A percentile compares a stretch with the other conserved stretches of the same genome.
phyloP scores from a whole-genome alignment of 306 rosid species.

The Abrus pulchellus region DNA sequence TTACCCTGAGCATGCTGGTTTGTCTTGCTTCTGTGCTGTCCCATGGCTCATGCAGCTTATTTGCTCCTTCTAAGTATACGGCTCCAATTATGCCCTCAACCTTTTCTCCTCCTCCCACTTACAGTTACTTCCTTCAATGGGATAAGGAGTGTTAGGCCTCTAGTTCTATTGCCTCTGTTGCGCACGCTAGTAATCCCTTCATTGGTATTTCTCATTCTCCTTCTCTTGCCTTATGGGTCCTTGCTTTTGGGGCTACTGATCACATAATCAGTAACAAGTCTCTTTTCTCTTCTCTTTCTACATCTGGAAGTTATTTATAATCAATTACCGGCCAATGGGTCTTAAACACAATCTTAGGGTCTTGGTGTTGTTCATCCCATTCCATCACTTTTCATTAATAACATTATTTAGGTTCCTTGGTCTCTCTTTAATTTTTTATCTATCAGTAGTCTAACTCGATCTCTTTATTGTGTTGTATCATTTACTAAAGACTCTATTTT shows the following conservation, averaged over 20 bases:
- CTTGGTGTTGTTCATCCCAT: neutral
- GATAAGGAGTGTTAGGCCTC: neutral
- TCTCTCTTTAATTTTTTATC: no score
- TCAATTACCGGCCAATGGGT: neutral
- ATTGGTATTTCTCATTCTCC: neutral
- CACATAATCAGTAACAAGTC: neutral
- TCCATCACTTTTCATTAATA: neutral
- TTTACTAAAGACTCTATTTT: no score
- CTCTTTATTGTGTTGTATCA: no score
- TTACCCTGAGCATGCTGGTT: no score
- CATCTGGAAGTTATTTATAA: neutral
- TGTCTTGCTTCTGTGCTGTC: no score
- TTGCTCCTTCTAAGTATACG: no score
- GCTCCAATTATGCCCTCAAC: no score
- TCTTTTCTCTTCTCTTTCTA: neutral
- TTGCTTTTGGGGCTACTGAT: neutral
- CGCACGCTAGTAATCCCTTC: neutral
- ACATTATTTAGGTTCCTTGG: no score
- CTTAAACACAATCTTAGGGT: neutral
- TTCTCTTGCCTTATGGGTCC: neutral
- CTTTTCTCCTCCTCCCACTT: no score
- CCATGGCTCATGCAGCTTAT: no score
- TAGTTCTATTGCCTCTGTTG: neutral
- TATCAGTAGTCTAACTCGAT: no score
- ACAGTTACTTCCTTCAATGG: neutral